Evolutionary conservation across 2,329 filamentous ascomycete species (phyloP), one percentile per base, ranked within the genome.

Genomic region (Penicillium concentricum): DNA sequence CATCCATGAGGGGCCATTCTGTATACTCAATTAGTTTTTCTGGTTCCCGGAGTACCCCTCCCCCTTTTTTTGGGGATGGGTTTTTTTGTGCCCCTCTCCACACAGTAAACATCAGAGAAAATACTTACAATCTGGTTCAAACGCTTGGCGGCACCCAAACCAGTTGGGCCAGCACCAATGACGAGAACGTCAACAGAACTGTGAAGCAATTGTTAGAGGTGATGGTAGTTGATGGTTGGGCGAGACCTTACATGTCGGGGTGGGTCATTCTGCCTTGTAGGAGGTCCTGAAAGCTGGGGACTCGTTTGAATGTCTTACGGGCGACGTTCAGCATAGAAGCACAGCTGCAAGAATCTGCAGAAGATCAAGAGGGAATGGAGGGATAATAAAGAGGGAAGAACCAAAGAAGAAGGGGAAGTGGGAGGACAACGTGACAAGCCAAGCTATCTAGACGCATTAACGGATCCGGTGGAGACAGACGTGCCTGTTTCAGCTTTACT

Each of bases 101-200:
- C 28, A 53, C 22, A 37, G 37, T 39, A 47, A 35, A 45, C 39
- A 18, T 30, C 16, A 18, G n/a, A 18, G 30, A 4, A 67, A 28
- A 28, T 2, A 74, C 88, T 68, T 83, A 97, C 94, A 73, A 97
- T 87, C 80, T 99, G 94, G 79, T 97, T 89, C 66, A 99, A 86
- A 75, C 94, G 91, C 84, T 99, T 99, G 70, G 94, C 94, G 75
- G 94, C 94, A 83, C 94, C 94, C 69, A 97, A 86, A 79, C 94
- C 94, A 73, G 94, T 97, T 70, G 94, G 94, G 74, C 94, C 94
- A 79, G 93, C 93, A 74, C 94, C 94, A 81, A 97, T 97, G 78
- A 99, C 87, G 74, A 99, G 91, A 68, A 99, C 89, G 80, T 99
- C 94, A 76, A 97, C 91, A 72, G 91, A 88, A 77, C 92, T 95